Evolutionary conservation across 2,329 filamentous ascomycete genomes (phyloP).

Genomic region (Coniella vitis): DNA sequence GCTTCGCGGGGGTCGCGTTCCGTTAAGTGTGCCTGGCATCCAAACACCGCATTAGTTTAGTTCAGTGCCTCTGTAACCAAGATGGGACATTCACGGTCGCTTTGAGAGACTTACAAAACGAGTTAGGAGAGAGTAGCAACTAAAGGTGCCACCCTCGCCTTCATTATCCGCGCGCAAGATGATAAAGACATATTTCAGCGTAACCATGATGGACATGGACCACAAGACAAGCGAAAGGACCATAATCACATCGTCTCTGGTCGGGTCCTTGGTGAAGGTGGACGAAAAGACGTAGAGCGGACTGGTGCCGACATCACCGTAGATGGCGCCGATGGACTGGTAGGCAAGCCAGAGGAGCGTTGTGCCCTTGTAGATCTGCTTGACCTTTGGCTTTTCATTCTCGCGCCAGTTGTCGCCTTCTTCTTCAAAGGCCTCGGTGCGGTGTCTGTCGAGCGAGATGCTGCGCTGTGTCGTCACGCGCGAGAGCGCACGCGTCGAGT

Average conservation of each 20-base stretch:
- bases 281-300: constrained; percentile 66
- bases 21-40: constrained; percentile 44
- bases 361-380: constrained; percentile 19
- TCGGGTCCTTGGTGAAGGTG: constrained; percentile 49
- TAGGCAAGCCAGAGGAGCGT: constrained; percentile 41
- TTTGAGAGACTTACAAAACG: constrained; percentile 36
- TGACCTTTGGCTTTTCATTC: constrained; percentile 13
- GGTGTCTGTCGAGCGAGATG: constrained; percentile 10
- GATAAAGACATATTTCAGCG: constrained; percentile 59
- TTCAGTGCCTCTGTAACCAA: no score
- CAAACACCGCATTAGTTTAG: neutral
- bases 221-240: constrained; percentile 61
- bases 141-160: constrained; percentile 63
- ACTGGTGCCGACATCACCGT: constrained; percentile 42
- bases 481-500: constrained; percentile 16
- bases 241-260: constrained; percentile 50
- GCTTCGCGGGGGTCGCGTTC: constrained; percentile 53
- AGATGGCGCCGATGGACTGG: constrained; percentile 60
- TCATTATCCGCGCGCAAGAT: constrained; percentile 60
- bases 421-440: constrained; percentile 13
- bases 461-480: constrained; percentile 9
- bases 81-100: no score
- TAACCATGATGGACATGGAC: constrained; percentile 62
- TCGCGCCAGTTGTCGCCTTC: constrained; percentile 18
- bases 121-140: constrained; percentile 56